Evolutionary conservation across 140 eudicot genomes (phyloP).

Genomic region (Stevia rebaudiana): DNA sequence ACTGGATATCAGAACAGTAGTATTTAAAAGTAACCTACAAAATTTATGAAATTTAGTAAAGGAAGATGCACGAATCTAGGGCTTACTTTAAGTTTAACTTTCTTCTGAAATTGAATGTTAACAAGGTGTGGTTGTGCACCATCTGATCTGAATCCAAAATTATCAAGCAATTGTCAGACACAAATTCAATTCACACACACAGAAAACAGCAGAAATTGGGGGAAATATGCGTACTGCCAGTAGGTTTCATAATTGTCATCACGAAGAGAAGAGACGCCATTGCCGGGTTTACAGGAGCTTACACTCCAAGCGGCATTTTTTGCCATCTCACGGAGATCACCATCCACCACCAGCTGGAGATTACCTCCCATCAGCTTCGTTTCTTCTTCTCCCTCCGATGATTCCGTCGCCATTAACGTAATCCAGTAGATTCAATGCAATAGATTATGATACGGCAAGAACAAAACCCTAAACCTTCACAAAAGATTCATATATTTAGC

Average conservation of each 20-base stretch:
- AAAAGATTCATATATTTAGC: background rate
- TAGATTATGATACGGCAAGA: background rate
- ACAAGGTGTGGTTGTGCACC: constrained; percentile 96
- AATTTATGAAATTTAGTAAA: background rate
- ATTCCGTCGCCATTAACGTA: constrained; percentile 62
- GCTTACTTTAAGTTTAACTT: constrained; percentile 74
- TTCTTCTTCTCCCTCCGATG: constrained; percentile 94
- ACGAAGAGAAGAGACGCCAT: constrained; percentile 72
- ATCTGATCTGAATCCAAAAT: constrained; percentile 55
- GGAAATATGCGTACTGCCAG: constrained; percentile 54
- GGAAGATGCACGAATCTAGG: background rate
- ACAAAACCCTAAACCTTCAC: constrained; percentile 18
- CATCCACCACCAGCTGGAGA: constrained; percentile 62
- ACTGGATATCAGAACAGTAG: background rate
- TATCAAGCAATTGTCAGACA: constrained; percentile 7
- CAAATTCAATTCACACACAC: background rate
- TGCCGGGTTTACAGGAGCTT: constrained; percentile 95
- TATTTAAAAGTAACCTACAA: too few species aligned
- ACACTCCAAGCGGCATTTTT: constrained; percentile 95
- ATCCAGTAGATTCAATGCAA: background rate
- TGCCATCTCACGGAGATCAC: constrained; percentile 80
- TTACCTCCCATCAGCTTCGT: constrained; percentile 72
- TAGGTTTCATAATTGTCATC: constrained; percentile 87
- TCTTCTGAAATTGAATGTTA: constrained; percentile 89
- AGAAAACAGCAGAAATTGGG: background rate